A percentile compares a stretch with the other conserved stretches of the same genome.
These are phyloP conservation scores for Diplosphaera chodatii DNA, from an alignment of 139 green algal genomes.

Conservation along the genomic window DNA sequence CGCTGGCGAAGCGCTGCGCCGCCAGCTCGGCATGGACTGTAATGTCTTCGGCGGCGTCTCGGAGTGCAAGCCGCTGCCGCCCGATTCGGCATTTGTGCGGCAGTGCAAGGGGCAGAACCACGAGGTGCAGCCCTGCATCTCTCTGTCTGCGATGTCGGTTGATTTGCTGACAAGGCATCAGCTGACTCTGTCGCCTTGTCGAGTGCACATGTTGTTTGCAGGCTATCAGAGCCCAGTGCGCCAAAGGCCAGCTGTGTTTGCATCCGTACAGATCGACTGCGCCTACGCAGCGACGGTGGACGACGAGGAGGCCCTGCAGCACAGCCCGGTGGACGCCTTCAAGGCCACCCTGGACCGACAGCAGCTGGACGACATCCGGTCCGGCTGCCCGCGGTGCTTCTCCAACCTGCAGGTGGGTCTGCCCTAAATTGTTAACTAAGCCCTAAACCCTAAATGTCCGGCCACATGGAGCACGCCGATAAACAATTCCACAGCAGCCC, in stretches of 20 bases:
- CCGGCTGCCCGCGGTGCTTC: neutral
- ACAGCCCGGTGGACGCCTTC: neutral
- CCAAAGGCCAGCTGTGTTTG: neutral
- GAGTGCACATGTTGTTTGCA: too few species aligned
- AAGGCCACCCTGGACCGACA: neutral
- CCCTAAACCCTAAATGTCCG: too few species aligned
- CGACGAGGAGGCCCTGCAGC: neutral
- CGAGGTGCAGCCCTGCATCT: too few species aligned
- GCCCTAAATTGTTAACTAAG: too few species aligned
- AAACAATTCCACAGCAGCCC: too few species aligned
- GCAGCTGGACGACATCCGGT: neutral
- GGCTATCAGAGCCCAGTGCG: too few species aligned
- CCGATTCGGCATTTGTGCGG: neutral
- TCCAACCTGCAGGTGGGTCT: neutral
- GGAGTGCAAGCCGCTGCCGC: neutral
- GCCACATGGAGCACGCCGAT: too few species aligned
- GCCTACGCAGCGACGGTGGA: neutral
- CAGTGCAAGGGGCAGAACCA: neutral
- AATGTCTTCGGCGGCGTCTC: neutral
- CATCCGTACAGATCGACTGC: neutral
- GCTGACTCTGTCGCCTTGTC: too few species aligned
- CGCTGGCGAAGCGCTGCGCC: neutral
- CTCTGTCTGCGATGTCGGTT: too few species aligned
- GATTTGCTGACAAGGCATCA: too few species aligned
- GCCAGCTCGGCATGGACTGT: neutral